A percentile compares a stretch with the other conserved stretches of the same genome.
Conservation (phyloP, 2,329 filamentous ascomycete species). For the Teratosphaeriaceae sp. region DNA sequence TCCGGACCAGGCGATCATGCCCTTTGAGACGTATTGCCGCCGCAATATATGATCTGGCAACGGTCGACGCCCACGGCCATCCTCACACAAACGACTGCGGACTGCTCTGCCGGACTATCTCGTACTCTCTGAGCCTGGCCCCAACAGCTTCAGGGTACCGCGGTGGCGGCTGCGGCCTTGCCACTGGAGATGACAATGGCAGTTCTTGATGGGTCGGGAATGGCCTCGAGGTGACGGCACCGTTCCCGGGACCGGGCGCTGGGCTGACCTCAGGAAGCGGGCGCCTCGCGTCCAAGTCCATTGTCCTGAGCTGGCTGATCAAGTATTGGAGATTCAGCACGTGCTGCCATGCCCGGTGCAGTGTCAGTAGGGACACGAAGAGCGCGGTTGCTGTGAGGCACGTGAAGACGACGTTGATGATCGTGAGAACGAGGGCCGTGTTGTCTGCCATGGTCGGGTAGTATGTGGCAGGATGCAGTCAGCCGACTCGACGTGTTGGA, state of each 20-base stretch:
- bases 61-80: no score
- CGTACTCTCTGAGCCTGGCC: not conserved
- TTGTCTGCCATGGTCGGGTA: not conserved
- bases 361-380: constrained; percentile 1
- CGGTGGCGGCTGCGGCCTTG: not conserved
- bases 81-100: not conserved
- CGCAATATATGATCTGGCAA: no score
- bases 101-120: constrained; percentile 1
- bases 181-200: not conserved
- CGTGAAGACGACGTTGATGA: not conserved
- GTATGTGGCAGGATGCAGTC: no score
- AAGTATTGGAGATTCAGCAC: constrained; percentile 5
- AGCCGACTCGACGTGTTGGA: no score
- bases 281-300: not conserved
- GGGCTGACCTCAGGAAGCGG: not conserved
- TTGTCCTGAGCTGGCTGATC: constrained; percentile 2
- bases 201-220: not conserved
- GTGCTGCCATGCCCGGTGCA: constrained; percentile 5
- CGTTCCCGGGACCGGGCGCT: not conserved
- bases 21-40: no score
- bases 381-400: not conserved
- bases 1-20: no score
- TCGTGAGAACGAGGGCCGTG: constrained; percentile 1
- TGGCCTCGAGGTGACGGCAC: not conserved
- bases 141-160: not conserved